Evolutionary conservation across 768 basidiomycete genomes (phyloP), one percentile per base, ranked within the genome.

Genomic region (Termitomyces titanicus): DNA sequence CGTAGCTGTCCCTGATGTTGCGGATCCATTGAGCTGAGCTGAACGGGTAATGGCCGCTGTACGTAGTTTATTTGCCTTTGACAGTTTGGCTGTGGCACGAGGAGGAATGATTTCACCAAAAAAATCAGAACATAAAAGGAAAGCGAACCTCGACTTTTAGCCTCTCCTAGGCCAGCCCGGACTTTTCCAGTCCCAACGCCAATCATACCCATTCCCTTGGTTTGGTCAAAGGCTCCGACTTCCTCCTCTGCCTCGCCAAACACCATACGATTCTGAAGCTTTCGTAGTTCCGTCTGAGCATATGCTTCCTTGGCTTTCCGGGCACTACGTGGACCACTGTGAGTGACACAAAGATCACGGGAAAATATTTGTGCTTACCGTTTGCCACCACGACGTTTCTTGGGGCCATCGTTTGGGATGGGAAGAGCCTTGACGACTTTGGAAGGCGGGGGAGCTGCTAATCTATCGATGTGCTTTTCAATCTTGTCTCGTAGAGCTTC

Each of bases 271-370:
- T 99, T 99, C 73, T 98, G 96, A 59, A 97, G 77, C 72, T 98
- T 98, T 59, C 94, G 86, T 43, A 99, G 77, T 68, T 99, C 97
- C 2, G 97, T 98, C 71, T 94, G 91, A 5, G 94, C 94, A 65
- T 95, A 95, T 1, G 94, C 94, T 71, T 98, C 97, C 68, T 99
- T 99, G n/a, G 94, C 91, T 68, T 98, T 96, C 44, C 97, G 85
- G 1, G 96, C 97, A 8, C 95, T 97, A 60, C 6, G 51, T 13
- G 29, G 25, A 37, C 40, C 8, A 24, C 3, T 47, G n/a, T 44
- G 9, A 53, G 51, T 47, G 29, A 10, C 33, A 33, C 56, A 45
- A 17, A 33, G 18, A 44, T 48, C 27, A 53, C 24, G 13, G 18
- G 51, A 20, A 11, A 20, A 11, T 71, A 20, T 9, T 29, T 15